phyloP scores from a whole-genome alignment of 2,329 filamentous ascomycete species.

The Cercospora berteroae region DNA sequence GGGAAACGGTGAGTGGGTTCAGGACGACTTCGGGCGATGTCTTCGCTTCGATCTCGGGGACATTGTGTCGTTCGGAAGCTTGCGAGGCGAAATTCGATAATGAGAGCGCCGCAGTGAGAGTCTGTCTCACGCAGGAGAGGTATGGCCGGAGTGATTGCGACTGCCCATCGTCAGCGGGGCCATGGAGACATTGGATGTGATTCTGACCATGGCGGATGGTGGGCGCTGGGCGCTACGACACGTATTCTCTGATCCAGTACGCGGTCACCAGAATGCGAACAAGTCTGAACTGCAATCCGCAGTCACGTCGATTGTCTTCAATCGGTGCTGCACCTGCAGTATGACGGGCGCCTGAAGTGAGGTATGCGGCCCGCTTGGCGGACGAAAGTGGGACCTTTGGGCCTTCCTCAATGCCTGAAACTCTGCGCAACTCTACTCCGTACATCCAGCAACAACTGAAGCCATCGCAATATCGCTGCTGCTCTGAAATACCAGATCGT shows the following conservation, averaged over 20 bases:
- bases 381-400: neutral
- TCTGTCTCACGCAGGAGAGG: constrained; percentile 92
- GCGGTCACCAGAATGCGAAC: neutral
- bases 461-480: neutral
- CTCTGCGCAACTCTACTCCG: neutral
- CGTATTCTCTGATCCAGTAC: neutral
- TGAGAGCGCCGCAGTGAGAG: constrained; percentile 87
- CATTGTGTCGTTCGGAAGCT: constrained; percentile 94
- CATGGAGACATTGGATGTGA: neutral
- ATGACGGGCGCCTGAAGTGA: neutral
- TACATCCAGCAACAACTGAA: neutral
- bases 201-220: constrained; percentile 18
- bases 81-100: constrained; percentile 97
- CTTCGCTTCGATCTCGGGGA: constrained; percentile 91
- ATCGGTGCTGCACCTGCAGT: neutral
- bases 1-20: constrained; percentile 83
- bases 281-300: neutral
- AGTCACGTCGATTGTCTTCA: neutral
- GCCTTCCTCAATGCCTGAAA: neutral
- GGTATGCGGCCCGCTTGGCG: neutral
- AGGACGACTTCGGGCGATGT: constrained; percentile 91
- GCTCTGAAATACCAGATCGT: neutral
- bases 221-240: neutral
- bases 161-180: constrained; percentile 45
- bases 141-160: constrained; percentile 97